Percentiles rank a stretch among this genome's conserved stretches.
These are phyloP conservation scores for Cenchrus fungigraminus DNA, from an alignment of 176 grass and related monocot genomes.

Conservation along the genomic window DNA sequence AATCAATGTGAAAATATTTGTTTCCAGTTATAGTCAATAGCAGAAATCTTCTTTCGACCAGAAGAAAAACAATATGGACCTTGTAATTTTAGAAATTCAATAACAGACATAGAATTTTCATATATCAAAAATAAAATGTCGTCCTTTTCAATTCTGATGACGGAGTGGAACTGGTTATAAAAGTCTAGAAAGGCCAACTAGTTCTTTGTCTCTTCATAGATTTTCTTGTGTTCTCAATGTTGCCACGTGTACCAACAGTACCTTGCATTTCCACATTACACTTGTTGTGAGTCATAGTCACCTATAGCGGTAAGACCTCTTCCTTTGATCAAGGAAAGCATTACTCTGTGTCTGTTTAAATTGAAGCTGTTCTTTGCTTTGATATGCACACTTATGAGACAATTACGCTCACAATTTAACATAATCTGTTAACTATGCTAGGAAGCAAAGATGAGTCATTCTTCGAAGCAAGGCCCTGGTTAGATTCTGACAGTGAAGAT, in stretches of 20 bases:
- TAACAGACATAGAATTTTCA: neutral
- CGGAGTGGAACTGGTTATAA: neutral
- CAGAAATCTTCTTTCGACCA: neutral
- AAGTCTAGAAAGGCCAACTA: neutral
- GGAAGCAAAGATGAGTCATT: constrained; percentile 80
- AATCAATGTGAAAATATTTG: neutral
- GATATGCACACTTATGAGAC: neutral
- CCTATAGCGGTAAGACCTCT: neutral
- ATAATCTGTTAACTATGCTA: constrained; percentile 25
- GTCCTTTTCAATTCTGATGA: neutral
- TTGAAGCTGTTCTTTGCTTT: neutral
- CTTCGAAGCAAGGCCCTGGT: constrained; percentile 71
- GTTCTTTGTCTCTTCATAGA: neutral
- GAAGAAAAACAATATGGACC: neutral
- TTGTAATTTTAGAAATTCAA: neutral
- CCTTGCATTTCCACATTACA: neutral
- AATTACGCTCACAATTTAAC: neutral
- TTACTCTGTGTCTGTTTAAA: neutral
- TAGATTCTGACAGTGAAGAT: constrained; percentile 82
- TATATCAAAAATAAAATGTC: neutral
- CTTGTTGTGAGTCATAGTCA: neutral
- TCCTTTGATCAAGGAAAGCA: neutral
- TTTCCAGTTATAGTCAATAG: neutral
- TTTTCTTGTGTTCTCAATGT: neutral
- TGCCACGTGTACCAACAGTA: neutral